A percentile compares a stretch with the other conserved stretches of the same genome.
These are phyloP conservation scores for Chloris gayana DNA, from an alignment of 176 grass and related monocot species.

Conservation along the genomic window DNA sequence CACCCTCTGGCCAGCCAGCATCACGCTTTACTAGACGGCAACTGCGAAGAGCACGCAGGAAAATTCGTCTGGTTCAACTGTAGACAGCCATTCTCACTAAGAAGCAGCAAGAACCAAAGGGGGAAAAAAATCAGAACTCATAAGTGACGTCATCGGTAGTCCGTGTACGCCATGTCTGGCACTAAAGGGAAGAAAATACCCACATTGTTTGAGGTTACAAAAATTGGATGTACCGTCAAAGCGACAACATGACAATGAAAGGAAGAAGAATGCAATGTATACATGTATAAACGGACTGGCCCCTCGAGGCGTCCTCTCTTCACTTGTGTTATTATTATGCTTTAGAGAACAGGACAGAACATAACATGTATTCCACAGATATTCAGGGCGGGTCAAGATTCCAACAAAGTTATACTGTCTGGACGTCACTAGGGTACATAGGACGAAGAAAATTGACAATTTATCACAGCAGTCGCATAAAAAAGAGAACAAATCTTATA, in stretches of 20 bases:
- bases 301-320: conserved; percentile 36
- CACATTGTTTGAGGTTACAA: too few relatives aligned
- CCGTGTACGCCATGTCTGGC: neutral
- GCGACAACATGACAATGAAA: conserved; percentile 30
- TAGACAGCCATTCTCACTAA: too few relatives aligned
- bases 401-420: conserved; percentile 44
- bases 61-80: too few relatives aligned
- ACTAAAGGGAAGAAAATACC: neutral
- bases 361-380: conserved; percentile 43
- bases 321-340: conserved; percentile 19
- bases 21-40: too few relatives aligned
- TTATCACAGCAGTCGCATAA: conserved; percentile 53
- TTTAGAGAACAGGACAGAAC: conserved; percentile 33
- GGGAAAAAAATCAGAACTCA: too few relatives aligned
- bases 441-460: conserved; percentile 35
- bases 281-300: conserved; percentile 29
- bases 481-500: conserved; percentile 70
- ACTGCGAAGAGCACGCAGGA: too few relatives aligned
- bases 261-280: neutral
- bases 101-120: too few relatives aligned
- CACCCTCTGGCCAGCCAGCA: too few relatives aligned
- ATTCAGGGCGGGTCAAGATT: conserved; percentile 47
- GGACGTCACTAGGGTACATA: conserved; percentile 50
- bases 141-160: too few relatives aligned
- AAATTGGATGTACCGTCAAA: neutral